Base-by-base conservation (phyloP, 2,329 filamentous ascomycete genomes). In the Talaromyces sp. region DNA sequence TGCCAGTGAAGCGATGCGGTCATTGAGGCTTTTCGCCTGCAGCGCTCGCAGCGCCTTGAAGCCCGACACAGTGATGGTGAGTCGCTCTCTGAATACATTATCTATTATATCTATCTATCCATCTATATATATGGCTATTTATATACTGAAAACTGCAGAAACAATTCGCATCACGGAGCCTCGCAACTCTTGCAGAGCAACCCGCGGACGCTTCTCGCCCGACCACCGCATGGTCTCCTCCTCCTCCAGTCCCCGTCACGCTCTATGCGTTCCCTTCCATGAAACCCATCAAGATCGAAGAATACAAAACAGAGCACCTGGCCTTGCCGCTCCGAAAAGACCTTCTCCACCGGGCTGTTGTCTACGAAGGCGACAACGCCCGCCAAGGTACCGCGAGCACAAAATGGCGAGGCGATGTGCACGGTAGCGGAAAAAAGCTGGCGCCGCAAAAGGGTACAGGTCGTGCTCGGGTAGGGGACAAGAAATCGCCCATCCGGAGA, bases 281-380 rank as follows among this genome's bases (percentile, higher is more conserved):
- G 77, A 92, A 97, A 76, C 95, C 95, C 26, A 80, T 86, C 55
- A 82, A 86, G 56, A 89, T 96, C 74, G 86, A 90, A 72, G 78
- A 85, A 69, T 98, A 93, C 81, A 87, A 89, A 46, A 81, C 86
- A 63, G 89, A 90, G 70, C 91, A 97, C 76, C 89, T 99, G 51
- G 81, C 90, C 71, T 85, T 98, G 35, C 95, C 95, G 2, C 83
- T 96, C 53, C 89, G 95, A 62, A 88, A 89, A 73, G 95, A 99
- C 75, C 86, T 99, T 65, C 87, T 99, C 58, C 93, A 99, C 79
- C 86, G 91, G 65, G 95, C 95, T 61, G 86, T 99, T 61, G 80
- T 96, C 68, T 98, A 89, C 81, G 95, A 99, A 79, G 95, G 90
- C 67, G 93, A 98, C 79, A 85, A 82, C 71, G 89, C 91, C 59